Percentiles rank a stretch among this genome's conserved stretches.
Conservation (phyloP, 2,329 filamentous ascomycete genomes). For the Beauveria bassiana region DNA sequence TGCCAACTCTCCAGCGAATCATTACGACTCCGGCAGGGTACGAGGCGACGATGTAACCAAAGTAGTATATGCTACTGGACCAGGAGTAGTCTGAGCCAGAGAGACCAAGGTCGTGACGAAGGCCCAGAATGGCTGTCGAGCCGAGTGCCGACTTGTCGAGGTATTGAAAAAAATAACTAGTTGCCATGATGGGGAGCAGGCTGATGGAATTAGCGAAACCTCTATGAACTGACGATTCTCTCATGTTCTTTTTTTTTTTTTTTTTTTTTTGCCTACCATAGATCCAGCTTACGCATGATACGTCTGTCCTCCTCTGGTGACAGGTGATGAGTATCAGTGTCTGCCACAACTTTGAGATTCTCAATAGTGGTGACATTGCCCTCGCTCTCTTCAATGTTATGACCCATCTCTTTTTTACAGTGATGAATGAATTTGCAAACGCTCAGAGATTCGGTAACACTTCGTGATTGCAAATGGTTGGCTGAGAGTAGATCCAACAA, state of each 20-base stretch:
- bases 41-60: constrained; percentile 36
- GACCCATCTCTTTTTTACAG: background rate
- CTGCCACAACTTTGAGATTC: background rate
- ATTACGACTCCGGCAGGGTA: constrained; percentile 21
- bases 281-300: constrained; percentile 50
- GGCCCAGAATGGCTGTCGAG: constrained; percentile 42
- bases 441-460: too few relatives aligned
- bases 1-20: constrained; percentile 21
- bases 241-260: background rate
- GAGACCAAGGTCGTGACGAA: constrained; percentile 36
- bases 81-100: constrained; percentile 44
- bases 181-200: constrained; percentile 44
- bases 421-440: background rate
- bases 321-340: background rate
- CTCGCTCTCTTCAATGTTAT: background rate
- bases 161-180: constrained; percentile 50
- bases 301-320: constrained; percentile 33
- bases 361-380: background rate
- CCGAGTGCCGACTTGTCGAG: constrained; percentile 50
- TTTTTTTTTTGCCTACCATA: constrained; percentile 35
- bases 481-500: background rate
- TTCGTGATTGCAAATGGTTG: too few relatives aligned
- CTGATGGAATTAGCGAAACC: constrained; percentile 13
- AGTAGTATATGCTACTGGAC: constrained; percentile 43
- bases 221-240: background rate